Evolutionary conservation across 148 eudicot species (phyloP).

Genomic region (Arbutus unedo): DNA sequence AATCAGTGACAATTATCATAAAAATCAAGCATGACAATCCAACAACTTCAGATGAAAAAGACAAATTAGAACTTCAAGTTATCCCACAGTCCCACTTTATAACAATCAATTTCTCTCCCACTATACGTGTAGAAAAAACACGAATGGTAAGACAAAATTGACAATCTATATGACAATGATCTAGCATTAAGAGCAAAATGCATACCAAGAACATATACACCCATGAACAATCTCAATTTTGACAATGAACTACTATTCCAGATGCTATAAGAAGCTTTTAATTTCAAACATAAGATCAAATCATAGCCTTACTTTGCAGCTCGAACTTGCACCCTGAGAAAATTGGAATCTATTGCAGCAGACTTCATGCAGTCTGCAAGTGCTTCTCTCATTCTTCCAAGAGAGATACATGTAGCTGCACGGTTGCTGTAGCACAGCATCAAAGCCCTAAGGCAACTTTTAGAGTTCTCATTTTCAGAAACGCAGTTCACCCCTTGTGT

Average conservation of each 20-base stretch:
- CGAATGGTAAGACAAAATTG: neutral
- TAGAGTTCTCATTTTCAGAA: slow-evolving; percentile 62
- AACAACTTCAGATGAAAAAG: neutral
- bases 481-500: slow-evolving; percentile 80
- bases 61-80: neutral
- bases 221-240: neutral
- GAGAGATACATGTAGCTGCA: slow-evolving; percentile 87
- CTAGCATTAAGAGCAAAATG: neutral
- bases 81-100: neutral
- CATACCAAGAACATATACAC: neutral
- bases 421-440: slow-evolving; percentile 94
- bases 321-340: slow-evolving; percentile 81
- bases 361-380: slow-evolving; percentile 75
- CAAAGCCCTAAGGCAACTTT: slow-evolving; percentile 71
- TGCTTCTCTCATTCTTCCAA: slow-evolving; percentile 85
- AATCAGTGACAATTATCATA: neutral
- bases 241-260: neutral
- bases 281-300: slow-evolving; percentile 7
- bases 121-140: neutral
- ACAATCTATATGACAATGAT: neutral
- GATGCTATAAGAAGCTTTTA: neutral
- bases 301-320: slow-evolving; percentile 72
- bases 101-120: neutral
- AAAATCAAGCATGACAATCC: neutral
- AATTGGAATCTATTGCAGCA: slow-evolving; percentile 68